Percentiles rank a stretch among this genome's conserved stretches.
Conservation (phyloP, 345 rosid genomes). For the Populus nigra region DNA sequence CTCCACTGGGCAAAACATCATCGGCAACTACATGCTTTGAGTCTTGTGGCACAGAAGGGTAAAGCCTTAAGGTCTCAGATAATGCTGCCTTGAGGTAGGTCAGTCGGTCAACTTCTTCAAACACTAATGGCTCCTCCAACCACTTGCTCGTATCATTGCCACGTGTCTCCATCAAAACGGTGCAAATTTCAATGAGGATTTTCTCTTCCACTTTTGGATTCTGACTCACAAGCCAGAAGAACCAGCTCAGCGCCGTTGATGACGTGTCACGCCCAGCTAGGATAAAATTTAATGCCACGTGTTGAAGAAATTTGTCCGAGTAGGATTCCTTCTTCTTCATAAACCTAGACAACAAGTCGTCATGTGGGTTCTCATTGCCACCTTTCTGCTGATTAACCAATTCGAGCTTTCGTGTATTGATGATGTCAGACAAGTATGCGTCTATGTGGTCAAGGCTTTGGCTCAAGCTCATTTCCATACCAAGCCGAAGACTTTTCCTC, state of each 20-base stretch:
- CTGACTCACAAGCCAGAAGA: slow-evolving; percentile 37
- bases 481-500: slow-evolving; percentile 39
- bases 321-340: slow-evolving; percentile 45
- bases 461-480: slow-evolving; percentile 38
- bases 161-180: slow-evolving; percentile 40
- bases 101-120: slow-evolving; percentile 46
- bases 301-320: slow-evolving; percentile 44
- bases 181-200: slow-evolving; percentile 35
- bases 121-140: slow-evolving; percentile 43
- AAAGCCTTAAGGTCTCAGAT: slow-evolving; percentile 48
- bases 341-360: slow-evolving; percentile 43
- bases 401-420: slow-evolving; percentile 37
- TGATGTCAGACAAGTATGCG: slow-evolving; percentile 35
- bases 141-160: slow-evolving; percentile 35
- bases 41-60: slow-evolving; percentile 51
- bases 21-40: slow-evolving; percentile 44
- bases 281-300: slow-evolving; percentile 48
- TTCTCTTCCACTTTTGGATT: slow-evolving; percentile 39
- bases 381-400: slow-evolving; percentile 22
- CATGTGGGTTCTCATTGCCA: slow-evolving; percentile 15
- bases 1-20: slow-evolving; percentile 38
- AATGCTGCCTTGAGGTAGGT: slow-evolving; percentile 42
- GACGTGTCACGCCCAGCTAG: slow-evolving; percentile 53
- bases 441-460: slow-evolving; percentile 36
- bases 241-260: slow-evolving; percentile 47